Conservation (phyloP, 441 rosid genomes). For the Macaranga tanarius region DNA sequence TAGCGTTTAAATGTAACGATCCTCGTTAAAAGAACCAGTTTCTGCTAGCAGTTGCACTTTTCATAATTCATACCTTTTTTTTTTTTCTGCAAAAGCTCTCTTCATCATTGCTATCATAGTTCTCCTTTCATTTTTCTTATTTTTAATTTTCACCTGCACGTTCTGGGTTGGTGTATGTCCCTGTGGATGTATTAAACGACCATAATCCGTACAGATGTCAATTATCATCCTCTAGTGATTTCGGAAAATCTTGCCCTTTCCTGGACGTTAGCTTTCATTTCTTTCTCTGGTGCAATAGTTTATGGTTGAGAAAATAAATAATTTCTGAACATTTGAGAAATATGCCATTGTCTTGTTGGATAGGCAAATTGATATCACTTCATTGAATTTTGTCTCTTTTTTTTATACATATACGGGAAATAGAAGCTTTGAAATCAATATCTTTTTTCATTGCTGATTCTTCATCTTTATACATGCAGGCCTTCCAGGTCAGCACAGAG, state of each 20-base stretch:
- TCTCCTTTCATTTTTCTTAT: neutral
- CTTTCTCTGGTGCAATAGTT: neutral
- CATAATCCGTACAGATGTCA: neutral
- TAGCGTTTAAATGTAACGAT: neutral
- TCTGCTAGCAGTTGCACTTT: neutral
- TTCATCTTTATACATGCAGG: slow-evolving; percentile 37
- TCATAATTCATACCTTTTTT: neutral
- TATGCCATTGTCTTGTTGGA: neutral
- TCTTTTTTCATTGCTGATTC: neutral
- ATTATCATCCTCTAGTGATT: neutral
- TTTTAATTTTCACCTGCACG: neutral
- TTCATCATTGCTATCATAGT: neutral
- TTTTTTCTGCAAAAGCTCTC: neutral
- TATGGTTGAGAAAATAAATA: neutral
- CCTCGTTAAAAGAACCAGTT: neutral
- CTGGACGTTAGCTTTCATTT: neutral
- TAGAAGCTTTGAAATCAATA: neutral
- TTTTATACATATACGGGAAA: neutral
- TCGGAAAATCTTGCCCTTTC: neutral
- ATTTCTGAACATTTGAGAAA: neutral
- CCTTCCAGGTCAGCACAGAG: slow-evolving; percentile 65
- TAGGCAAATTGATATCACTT: neutral
- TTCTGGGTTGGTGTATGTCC: neutral
- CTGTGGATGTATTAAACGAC: neutral
- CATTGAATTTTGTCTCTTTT: neutral